Conservation (phyloP, 805 yeast species). For the Candida sithepensis region DNA sequence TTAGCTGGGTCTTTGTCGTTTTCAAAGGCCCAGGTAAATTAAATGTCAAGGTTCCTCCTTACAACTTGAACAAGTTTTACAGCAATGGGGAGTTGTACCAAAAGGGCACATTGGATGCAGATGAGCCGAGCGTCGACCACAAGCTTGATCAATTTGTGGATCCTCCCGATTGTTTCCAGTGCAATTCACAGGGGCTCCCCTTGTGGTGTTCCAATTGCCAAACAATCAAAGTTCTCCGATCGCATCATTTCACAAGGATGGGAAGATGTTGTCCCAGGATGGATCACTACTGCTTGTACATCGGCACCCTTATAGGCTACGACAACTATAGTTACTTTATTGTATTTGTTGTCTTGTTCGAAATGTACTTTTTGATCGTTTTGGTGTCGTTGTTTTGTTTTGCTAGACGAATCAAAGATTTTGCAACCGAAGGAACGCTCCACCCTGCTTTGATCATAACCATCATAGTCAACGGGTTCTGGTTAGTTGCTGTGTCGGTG, state of each 20-base stretch:
- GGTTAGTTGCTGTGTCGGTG: slow-evolving; percentile 41
- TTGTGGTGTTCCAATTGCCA: slow-evolving; percentile 69
- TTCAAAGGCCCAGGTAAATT: slow-evolving; percentile 56
- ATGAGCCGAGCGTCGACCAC: slow-evolving; percentile 5
- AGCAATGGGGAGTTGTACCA: slow-evolving; percentile 13
- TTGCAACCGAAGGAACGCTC: slow-evolving; percentile 15
- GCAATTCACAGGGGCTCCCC: slow-evolving; percentile 74
- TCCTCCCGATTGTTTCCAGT: slow-evolving; percentile 59
- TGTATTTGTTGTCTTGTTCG: slow-evolving; percentile 42
- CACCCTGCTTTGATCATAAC: slow-evolving; percentile 29
- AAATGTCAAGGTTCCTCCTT: slow-evolving; percentile 36
- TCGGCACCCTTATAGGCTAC: slow-evolving; percentile 70
- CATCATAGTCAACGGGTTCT: slow-evolving; percentile 41
- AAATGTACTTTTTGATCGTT: slow-evolving; percentile 35
- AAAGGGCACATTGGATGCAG: slow-evolving; percentile 2
- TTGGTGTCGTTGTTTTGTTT: slow-evolving; percentile 36
- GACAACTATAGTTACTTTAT: slow-evolving; percentile 59
- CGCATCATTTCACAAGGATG: slow-evolving; percentile 62
- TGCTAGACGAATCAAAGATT: slow-evolving; percentile 27
- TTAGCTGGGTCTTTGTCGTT: slow-evolving; percentile 44
- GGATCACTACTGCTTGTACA: slow-evolving; percentile 83
- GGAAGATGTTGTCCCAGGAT: slow-evolving; percentile 63
- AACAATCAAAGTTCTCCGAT: slow-evolving; percentile 60
- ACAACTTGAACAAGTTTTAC: slow-evolving; percentile 25
- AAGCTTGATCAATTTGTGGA: slow-evolving; percentile 21